Conservation (phyloP, 768 basidiomycete genomes). For the Gelatoporia subvermispora region DNA sequence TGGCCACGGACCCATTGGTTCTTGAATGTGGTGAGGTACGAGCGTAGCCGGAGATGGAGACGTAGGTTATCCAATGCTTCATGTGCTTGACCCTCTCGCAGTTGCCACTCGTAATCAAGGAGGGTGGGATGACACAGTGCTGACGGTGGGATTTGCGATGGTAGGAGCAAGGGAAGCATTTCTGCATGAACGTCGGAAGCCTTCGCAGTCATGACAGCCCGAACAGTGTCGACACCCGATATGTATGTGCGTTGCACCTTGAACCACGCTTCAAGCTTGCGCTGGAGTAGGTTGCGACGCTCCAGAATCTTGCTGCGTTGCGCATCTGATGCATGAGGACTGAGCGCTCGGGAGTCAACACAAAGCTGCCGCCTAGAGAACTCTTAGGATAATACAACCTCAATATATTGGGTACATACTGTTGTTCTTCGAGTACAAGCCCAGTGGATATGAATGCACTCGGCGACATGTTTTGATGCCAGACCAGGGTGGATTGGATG, state of each 20-base stretch:
- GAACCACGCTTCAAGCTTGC: not conserved
- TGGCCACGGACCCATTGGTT: not conserved
- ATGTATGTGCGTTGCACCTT: not conserved
- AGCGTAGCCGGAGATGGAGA: not conserved
- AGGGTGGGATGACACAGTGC: not conserved
- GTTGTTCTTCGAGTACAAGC: too few species aligned
- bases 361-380: not conserved
- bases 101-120: not conserved
- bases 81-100: slow-evolving; percentile 3
- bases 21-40: slow-evolving; percentile 2
- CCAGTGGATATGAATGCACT: too few species aligned
- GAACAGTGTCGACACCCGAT: not conserved
- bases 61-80: slow-evolving; percentile 4
- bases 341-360: not conserved
- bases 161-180: slow-evolving; percentile 3
- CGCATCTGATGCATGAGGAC: not conserved
- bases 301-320: not conserved
- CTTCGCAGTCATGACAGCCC: not conserved
- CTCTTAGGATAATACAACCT: too few species aligned
- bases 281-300: not conserved
- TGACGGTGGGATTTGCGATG: not conserved
- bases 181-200: not conserved
- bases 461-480: too few species aligned
- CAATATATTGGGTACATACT: too few species aligned
- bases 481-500: too few species aligned